phyloP scores from a whole-genome alignment of 805 yeast genomes.

The Pichia thaimueangensis region DNA sequence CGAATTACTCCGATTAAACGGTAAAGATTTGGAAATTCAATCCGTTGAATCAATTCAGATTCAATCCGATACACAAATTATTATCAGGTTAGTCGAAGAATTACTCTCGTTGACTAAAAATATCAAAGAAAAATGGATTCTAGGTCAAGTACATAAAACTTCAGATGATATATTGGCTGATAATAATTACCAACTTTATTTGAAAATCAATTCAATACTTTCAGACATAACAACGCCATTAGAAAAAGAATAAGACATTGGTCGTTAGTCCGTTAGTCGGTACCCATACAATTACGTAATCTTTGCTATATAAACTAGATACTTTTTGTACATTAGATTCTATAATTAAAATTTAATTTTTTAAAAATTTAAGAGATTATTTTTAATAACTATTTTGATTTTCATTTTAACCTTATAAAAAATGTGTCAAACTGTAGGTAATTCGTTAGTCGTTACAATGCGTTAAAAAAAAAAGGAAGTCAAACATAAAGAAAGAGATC shows the following conservation, averaged over 20 bases:
- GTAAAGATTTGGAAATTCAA: slow-evolving; percentile 30
- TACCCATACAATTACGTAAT: too few species aligned
- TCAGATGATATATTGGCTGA: slow-evolving; percentile 13
- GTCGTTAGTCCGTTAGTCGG: too few species aligned
- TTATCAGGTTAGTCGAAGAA: slow-evolving; percentile 48
- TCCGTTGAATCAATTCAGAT: slow-evolving; percentile 53
- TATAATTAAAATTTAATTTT: too few species aligned
- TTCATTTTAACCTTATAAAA: too few species aligned
- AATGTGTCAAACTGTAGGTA: neutral
- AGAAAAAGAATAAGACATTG: too few species aligned
- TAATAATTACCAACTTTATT: slow-evolving; percentile 25
- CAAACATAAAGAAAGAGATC: neutral
- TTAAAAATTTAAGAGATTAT: too few species aligned
- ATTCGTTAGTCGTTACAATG: neutral
- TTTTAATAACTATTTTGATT: too few species aligned
- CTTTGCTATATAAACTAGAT: too few species aligned
- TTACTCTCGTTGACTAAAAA: slow-evolving; percentile 42
- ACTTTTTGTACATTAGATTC: too few species aligned
- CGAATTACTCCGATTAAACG: slow-evolving; percentile 35
- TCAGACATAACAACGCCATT: slow-evolving; percentile 25
- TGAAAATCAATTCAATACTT: slow-evolving; percentile 32
- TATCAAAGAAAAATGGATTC: slow-evolving; percentile 50
- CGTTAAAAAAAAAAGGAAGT: neutral
- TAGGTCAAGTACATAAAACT: slow-evolving; percentile 43
- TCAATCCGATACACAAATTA: slow-evolving; percentile 45